These are phyloP conservation scores for Neonectria magnoliae DNA, from an alignment of 2,329 filamentous ascomycete genomes.

Conservation along the genomic window DNA sequence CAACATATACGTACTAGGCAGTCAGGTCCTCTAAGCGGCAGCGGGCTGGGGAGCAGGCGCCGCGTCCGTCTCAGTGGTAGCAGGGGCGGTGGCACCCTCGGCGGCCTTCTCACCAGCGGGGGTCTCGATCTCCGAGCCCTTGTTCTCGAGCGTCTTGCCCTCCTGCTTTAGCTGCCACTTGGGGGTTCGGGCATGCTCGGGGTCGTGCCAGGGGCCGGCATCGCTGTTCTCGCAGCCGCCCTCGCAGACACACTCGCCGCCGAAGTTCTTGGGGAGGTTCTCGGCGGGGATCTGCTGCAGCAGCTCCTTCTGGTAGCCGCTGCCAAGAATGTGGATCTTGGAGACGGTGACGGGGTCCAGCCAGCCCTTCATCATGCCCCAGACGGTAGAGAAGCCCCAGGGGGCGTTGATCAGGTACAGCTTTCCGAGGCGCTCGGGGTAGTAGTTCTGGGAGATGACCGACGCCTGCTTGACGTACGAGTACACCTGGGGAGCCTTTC, in stretches of 20 bases:
- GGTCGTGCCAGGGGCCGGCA: constrained; percentile 86
- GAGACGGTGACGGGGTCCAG: constrained; percentile 95
- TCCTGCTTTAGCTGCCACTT: constrained; percentile 68
- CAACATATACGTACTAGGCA: constrained; percentile 18
- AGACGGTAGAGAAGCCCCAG: constrained; percentile 92
- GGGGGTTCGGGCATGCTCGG: constrained; percentile 71
- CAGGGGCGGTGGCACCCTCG: constrained; percentile 39
- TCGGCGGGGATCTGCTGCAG: constrained; percentile 86
- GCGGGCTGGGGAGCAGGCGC: constrained; percentile 51
- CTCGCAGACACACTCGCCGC: constrained; percentile 82
- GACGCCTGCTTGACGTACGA: constrained; percentile 87
- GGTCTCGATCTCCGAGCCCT: constrained; percentile 51
- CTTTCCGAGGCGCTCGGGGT: constrained; percentile 95
- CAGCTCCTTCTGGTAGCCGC: constrained; percentile 84
- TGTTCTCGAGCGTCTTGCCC: constrained; percentile 53
- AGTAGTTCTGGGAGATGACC: constrained; percentile 96
- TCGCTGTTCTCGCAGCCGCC: constrained; percentile 90
- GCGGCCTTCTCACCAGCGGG: constrained; percentile 43
- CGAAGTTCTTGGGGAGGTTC: constrained; percentile 88
- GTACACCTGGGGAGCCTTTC: constrained; percentile 85
- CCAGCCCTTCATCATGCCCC: constrained; percentile 89
- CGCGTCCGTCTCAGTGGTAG: constrained; percentile 46
- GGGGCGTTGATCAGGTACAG: constrained; percentile 98
- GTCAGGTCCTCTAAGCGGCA: constrained; percentile 43
- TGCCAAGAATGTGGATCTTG: constrained; percentile 93